Evolutionary conservation across 1,284 basidiomycete genomes (phyloP).

Genomic region (Malassezia equina): DNA sequence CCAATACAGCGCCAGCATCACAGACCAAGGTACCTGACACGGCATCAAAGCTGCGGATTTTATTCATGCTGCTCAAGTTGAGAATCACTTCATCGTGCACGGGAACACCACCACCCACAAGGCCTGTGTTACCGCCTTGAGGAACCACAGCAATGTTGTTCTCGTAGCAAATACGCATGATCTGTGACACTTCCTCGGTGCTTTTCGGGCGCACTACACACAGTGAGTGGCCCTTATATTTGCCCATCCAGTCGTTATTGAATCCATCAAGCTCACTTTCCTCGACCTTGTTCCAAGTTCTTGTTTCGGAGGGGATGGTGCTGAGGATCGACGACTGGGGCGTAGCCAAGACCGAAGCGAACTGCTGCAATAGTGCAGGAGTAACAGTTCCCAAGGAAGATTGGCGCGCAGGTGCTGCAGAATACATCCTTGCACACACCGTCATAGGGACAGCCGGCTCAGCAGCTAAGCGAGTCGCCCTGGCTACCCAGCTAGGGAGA

Average conservation of each 20-base stretch:
- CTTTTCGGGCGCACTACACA: conserved; percentile 82
- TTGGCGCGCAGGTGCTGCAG: background rate
- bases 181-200: conserved; percentile 73
- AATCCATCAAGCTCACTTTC: conserved; percentile 61
- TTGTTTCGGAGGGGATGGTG: conserved; percentile 48
- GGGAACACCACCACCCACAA: conserved; percentile 91
- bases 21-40: conserved; percentile 54
- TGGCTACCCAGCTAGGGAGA: background rate
- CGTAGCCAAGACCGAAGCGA: conserved; percentile 51
- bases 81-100: conserved; percentile 79
- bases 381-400: conserved; percentile 51
- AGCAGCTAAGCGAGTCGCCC: background rate
- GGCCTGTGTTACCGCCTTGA: conserved; percentile 95
- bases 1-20: conserved; percentile 88
- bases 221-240: conserved; percentile 72
- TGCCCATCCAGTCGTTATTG: conserved; percentile 97
- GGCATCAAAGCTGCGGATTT: conserved; percentile 81
- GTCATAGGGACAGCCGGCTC: background rate
- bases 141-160: conserved; percentile 62
- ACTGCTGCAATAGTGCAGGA: conserved; percentile 50
- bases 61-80: conserved; percentile 69
- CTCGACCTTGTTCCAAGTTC: conserved; percentile 48
- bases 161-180: conserved; percentile 50
- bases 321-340: conserved; percentile 50
- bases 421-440: background rate